Evolutionary conservation across 768 basidiomycete species (phyloP).

Genomic region (Psilocybe cyanescens): DNA sequence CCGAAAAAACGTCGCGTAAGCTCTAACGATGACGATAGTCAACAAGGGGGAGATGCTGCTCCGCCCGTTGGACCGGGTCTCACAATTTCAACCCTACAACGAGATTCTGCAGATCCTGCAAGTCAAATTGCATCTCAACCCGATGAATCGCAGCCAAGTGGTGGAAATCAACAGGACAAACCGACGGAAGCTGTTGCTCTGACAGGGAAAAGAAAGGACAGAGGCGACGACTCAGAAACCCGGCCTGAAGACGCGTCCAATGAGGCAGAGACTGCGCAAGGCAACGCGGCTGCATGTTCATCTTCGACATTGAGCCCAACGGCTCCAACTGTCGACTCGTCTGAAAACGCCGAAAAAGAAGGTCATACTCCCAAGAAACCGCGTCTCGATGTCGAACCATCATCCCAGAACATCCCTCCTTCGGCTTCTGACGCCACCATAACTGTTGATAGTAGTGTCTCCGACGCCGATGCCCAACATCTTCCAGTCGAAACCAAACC

Average conservation of each 20-base stretch:
- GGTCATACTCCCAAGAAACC: neutral
- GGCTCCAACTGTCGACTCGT: neutral
- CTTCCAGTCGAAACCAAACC: neutral
- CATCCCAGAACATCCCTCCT: neutral
- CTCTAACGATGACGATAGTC: too few relatives aligned
- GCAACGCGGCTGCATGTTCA: neutral
- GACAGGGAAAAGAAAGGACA: slow-evolving; percentile 1
- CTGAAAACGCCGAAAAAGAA: neutral
- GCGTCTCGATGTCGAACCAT: neutral
- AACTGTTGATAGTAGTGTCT: neutral
- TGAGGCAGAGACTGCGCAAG: neutral
- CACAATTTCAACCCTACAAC: neutral
- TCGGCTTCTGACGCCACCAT: neutral
- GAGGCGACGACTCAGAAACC: neutral
- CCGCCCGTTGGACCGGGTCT: too few relatives aligned
- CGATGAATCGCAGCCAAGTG: neutral
- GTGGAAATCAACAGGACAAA: too few relatives aligned
- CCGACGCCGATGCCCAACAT: neutral
- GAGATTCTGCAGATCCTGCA: neutral
- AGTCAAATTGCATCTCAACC: neutral
- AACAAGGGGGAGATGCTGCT: neutral
- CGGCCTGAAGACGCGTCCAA: neutral
- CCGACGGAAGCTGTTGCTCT: too few relatives aligned
- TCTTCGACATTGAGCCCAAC: neutral
- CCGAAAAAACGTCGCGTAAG: too few relatives aligned